Base-by-base conservation (phyloP, 257 asterid species). In the Anisodus acutangulus region DNA sequence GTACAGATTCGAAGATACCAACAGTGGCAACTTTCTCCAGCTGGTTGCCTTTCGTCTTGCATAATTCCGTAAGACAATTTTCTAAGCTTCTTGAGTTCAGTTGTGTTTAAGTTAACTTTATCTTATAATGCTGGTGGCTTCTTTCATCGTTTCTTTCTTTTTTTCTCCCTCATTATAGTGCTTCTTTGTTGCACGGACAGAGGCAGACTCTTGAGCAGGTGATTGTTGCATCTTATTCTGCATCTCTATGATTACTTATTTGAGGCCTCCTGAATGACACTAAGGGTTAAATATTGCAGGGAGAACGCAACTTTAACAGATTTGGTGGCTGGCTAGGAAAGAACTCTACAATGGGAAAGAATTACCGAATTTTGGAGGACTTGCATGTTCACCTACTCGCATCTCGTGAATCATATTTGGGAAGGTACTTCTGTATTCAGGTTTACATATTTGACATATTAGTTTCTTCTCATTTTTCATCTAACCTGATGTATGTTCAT, bases 321-420 rank as follows among this genome's bases (percentile, higher is more conserved):
- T 97, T 97, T 91, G 99, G 98, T 87, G 98, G 99, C 60, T 97
- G 99, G 99, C 92, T 97, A 80, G 99, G 99, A 55, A 97, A 97
- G 91, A 97, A 97, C 89, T 97, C 98, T 35, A 97, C 97, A 9
- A 88, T 85, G 91, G 96, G 97, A 60, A 95, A 97, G 88, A 93
- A 93, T 86, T 89, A 92, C 91, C 88, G 98, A 84, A 95, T 96
- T 81, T 84, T 96, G 89, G 99, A 96, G 88, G 98, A 94, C 86
- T 88, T 94, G 84, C 99, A 93, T 87, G 95, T 94, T 83, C 99
- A 96, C 91, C 87, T 94, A 85, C 98, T 96, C 79, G 94, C 99
- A 49, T 94, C 98, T 60, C 91, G 95, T 83, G 97, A 91, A 91
- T 91, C 98, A 41, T 88, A 92, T 89, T 60, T 92, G 85, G 97